Evolutionary conservation across 2,329 filamentous ascomycete genomes (phyloP), one percentile per base, ranked within the genome.

Genomic region (Amesomyces nigricolor): DNA sequence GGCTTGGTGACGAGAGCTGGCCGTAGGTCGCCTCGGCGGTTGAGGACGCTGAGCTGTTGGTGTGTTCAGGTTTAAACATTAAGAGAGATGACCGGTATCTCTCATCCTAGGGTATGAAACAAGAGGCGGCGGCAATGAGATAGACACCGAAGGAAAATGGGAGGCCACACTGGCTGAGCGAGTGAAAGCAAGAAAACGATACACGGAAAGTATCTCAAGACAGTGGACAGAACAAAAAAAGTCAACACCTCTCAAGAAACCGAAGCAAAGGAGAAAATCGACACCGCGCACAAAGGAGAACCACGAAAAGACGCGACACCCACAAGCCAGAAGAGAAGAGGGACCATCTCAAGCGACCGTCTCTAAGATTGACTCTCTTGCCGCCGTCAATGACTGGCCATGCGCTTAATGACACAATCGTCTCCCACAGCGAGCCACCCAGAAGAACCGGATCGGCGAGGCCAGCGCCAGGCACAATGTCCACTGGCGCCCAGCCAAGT

Each of bases 81-180:
- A 65, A 50, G 39, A 47, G 59, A 62, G 64, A 65, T 60, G 61
- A 29, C 64, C 64, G 51, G 64, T 63, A 66, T 62, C 64, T 64
- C 63, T 51, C 57, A 54, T 51, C 16, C 50, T 58, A 40, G 35
- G 55, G 30, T 51, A 46, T 54, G 39, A 39, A 45, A 47, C 43
- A 52, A 44, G 39, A 17, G 22, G 53, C 47, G 35, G 53, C 35
- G 30, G 47, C 29, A 39, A 35, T 43, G 39, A 60, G 65, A 61
- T 63, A 60, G 60, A 46, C 14, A 19, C 45, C 37, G 39, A 37
- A 53, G 62, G 56, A 61, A 38, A 29, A 35, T 49, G 22, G 2
- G 22, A n/a, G 22, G 48, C 16, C 39, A 39, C n/a, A 46, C 48
- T 38, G 52, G 32, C 9, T 35, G 19, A 11, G 30, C 29, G 43